A percentile compares a stretch with the other conserved stretches of the same genome.
These are phyloP conservation scores for Gossypium sturtianum DNA, from an alignment of 345 rosid genomes.

Conservation along the genomic window DNA sequence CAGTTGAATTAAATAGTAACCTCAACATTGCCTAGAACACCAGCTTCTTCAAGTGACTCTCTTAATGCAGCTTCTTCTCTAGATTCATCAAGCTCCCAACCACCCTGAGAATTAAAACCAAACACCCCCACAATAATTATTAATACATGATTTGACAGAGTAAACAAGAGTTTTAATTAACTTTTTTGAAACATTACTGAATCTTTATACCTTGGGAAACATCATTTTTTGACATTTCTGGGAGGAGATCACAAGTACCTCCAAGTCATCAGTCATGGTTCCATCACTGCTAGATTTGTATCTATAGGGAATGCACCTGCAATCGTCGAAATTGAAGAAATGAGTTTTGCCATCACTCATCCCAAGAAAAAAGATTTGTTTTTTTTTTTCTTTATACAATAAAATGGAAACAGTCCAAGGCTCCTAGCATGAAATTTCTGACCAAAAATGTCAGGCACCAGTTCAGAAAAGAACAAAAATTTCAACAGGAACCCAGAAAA, in stretches of 20 bases:
- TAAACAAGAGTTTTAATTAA: background rate
- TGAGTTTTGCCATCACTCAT: background rate
- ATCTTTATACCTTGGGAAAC: slow-evolving; percentile 72
- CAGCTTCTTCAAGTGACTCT: slow-evolving; percentile 83
- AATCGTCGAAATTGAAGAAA: background rate
- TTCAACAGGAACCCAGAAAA: background rate
- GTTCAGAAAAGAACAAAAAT: background rate
- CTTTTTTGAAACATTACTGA: background rate
- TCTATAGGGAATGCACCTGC: slow-evolving; percentile 81
- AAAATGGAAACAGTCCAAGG: background rate
- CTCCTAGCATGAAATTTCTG: background rate
- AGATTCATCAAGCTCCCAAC: slow-evolving; percentile 94
- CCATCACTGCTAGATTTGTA: slow-evolving; percentile 34
- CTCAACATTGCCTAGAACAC: slow-evolving; percentile 71
- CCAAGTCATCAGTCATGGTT: slow-evolving; percentile 34
- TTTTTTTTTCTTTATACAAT: background rate
- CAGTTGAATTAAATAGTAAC: slow-evolving; percentile 21
- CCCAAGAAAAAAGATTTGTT: background rate
- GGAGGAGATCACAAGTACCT: slow-evolving; percentile 71
- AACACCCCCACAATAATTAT: too few relatives aligned
- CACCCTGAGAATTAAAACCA: slow-evolving; percentile 42
- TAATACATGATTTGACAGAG: background rate
- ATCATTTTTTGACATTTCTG: slow-evolving; percentile 74
- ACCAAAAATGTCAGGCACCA: background rate
- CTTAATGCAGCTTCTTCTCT: slow-evolving; percentile 69